Base-by-base conservation (phyloP, 2,329 filamentous ascomycete species). In the Orbilia oligospora region DNA sequence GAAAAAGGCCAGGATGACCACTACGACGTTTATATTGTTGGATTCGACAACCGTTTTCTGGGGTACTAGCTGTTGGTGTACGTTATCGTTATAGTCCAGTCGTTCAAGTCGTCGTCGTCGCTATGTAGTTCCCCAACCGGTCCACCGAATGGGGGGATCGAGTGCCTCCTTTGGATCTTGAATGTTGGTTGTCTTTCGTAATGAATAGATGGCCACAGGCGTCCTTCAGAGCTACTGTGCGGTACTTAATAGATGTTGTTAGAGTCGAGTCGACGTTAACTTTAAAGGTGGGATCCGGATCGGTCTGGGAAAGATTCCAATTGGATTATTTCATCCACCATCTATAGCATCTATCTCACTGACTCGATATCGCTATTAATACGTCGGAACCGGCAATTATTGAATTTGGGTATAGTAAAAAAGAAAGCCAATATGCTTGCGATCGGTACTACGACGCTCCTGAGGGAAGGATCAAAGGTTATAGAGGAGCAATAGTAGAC, bases 1-100 rank as follows among this genome's bases (percentile, higher is more conserved):
- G 33, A 14, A 69, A 58, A 36, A 70, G 51, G 48, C 48, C 65
- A 53, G 65, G 48, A 55, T 41, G 18, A 68, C 38, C 61, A 56
- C 36, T 27, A 53, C 46, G 41, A 67, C 14, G 36, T 55, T 58
- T 58, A 33, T 58, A 48, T 20, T 16, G 66, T 69, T 69, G 66
- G 66, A 69, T 56, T 18, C 36, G 48, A 67, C 46, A n/a, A 38
- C 27, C 46, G 20, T 12, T 30, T 27, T n/a, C 30, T 14, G 8
- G 48, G 20, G 46, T 18, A 3, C n/a, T 18, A 56, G 30, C 27
- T 56, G 48, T 55, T 68, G 56, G 56, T 44, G 36, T 44, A 61
- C 36, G 33, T 61, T 61, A 27, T 61, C 56, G 56, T 61, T 61
- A 38, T 53, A 20, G 33, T 68, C 30, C 24, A 8, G 18, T 66